Evolutionary conservation across 768 basidiomycete species (phyloP), one percentile per base, ranked within the genome.

Genomic region (Suillus weaverae): DNA sequence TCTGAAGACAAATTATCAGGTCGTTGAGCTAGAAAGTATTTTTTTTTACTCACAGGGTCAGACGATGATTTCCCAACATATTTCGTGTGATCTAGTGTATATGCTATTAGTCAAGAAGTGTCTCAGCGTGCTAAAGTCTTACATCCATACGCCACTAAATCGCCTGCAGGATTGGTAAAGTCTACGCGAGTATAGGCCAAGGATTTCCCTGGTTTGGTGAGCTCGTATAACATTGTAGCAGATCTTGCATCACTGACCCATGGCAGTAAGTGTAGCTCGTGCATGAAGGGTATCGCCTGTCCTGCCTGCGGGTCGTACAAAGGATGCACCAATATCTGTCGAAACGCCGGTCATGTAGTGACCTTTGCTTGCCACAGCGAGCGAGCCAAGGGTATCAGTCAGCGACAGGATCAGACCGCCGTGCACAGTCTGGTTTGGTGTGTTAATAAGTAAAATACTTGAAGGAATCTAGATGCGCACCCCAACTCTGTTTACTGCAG

Each of bases 281-380:
- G 86, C 86, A 62, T 84, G 82, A 16, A 95, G 73, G 14, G 82
- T 76, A 66, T 94, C 91, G 13, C 92, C 93, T 0, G 80, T 78
- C 62, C 80, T 82, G n/a, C 93, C 93, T 6, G 84, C 89, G 22
- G 90, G 91, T 39, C 87, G 86, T 64, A 94, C 85, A 67, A 94
- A 94, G 1, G 90, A 90, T 0, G 92, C 84, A 30, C 79, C 88
- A 67, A 95, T 86, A 72, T 94, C 92, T 4, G 91, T 92, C 3
- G 91, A 92, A 11, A 94, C 92, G 18, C 93, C 92, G 0, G 93
- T 94, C 92, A 93, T 92, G 70, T 79, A 95, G 10, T 92, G 88
- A 3, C 93, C 93, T 67, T 88, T 88, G 16, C 88, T 85, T 1
- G 92, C 90, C 32, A 95, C 85, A n/a, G 89, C 92, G 20, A 94